Percentiles rank a stretch among this genome's conserved stretches.
phyloP scores from a whole-genome alignment of 129 eudicot species.

The Flaveria bidentis region DNA sequence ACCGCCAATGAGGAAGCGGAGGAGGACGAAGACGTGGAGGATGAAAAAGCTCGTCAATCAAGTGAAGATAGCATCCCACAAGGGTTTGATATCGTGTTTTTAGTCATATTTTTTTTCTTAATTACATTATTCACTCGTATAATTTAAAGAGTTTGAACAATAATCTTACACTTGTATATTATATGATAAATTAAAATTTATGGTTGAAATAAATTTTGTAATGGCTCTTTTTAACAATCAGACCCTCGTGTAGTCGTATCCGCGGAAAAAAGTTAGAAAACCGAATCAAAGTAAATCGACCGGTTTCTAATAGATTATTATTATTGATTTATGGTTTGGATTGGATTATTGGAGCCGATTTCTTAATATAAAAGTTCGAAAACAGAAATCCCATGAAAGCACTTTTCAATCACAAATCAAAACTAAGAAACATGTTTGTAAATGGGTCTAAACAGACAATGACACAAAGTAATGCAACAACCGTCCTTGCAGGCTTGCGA shows the following conservation, averaged over 20 bases:
- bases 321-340: no score
- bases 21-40: slow-evolving; percentile 9
- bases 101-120: not conserved
- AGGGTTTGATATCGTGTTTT: not conserved
- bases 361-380: no score
- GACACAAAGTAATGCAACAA: no score
- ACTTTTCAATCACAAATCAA: not conserved
- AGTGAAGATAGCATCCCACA: slow-evolving; percentile 9
- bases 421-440: no score
- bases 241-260: no score
- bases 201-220: not conserved
- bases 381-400: not conserved
- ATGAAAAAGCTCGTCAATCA: slow-evolving; percentile 32
- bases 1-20: slow-evolving; percentile 18
- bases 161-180: slow-evolving; percentile 34
- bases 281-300: no score
- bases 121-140: not conserved
- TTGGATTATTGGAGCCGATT: no score
- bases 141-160: slow-evolving; percentile 3
- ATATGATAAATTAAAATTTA: not conserved
- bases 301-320: no score
- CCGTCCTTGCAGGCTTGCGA: no score
- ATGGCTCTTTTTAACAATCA: no score
- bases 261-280: no score
- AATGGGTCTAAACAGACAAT: no score